A percentile compares a stretch with the other conserved stretches of the same genome.
Conservation (phyloP, 129 eudicot species). For the Centella asiatica region DNA sequence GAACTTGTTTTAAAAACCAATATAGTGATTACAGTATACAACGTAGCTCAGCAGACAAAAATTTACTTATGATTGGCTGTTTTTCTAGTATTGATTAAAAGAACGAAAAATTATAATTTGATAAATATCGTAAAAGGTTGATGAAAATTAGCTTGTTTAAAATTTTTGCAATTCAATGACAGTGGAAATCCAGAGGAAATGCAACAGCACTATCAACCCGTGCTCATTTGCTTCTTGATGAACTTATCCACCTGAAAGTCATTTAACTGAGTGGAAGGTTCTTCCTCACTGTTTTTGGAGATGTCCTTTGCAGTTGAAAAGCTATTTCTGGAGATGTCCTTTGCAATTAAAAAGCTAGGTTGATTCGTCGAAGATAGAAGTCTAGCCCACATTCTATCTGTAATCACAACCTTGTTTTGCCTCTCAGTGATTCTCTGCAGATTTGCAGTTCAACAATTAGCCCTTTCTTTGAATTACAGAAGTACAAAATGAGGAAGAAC, state of each 20-base stretch:
- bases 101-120: no score
- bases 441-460: not conserved
- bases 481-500: not conserved
- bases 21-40: no score
- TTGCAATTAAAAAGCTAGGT: conserved; percentile 10
- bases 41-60: no score
- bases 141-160: no score
- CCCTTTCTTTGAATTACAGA: not conserved
- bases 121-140: no score
- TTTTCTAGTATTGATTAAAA: no score
- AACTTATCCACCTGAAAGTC: not conserved
- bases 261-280: not conserved
- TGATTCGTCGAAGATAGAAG: conserved; percentile 19
- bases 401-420: conserved; percentile 18
- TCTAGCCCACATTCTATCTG: conserved; percentile 25
- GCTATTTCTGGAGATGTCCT: not conserved
- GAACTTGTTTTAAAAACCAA: no score
- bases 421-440: conserved; percentile 13
- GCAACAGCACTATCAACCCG: not conserved
- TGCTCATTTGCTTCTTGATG: not conserved
- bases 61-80: no score
- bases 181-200: not conserved
- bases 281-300: not conserved
- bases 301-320: conserved; percentile 5
- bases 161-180: no score